Base-by-base conservation (phyloP, 1,284 basidiomycete genomes). In the Tilletia walkeri region DNA sequence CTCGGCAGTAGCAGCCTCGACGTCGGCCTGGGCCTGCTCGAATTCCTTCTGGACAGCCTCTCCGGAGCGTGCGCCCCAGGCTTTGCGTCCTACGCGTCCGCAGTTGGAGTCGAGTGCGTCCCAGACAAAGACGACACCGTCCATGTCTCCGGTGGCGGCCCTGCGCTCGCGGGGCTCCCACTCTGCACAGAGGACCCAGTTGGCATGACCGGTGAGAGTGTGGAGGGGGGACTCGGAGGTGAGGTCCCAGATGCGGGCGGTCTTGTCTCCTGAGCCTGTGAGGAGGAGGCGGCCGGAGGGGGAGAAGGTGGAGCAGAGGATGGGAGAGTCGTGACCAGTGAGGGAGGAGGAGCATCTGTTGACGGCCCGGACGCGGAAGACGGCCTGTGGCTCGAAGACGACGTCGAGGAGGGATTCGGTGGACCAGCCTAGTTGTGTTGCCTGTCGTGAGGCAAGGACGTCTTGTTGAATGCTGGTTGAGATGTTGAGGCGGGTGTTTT, bases 141-240 rank as follows among this genome's bases (percentile, higher is more conserved):
- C 75, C 80, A 79, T 81, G 59, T 79, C 81, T 47, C 81, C 96
- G 0, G 93, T 95, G 0, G 94, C 95, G 18, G 98, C 85, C 75
- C 90, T 90, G 69, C 93, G 87, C 82, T 97, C 95, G 85, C 91
- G 88, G 0, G 92, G 90, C 79, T 98, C 95, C 95, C 95, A 99
- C 82, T 97, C 96, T 2, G 95, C 92, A 77, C 94, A 96, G 0
- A 99, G 87, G 1, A 99, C 93, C 95, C 95, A 98, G 0, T 94
- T 94, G 73, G 90, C 89, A 83, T 99, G 96, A 0, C 95, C 95
- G 0, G 88, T 86, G 12, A 99, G 87, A 9, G 90, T 91, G 83
- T 93, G 91, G 66, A 92, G 92, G 0, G 95, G 95, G 10, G 89
- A 91, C 85, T 99, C 96, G 0, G 92, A 95, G 79, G 92, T 89